Evolutionary conservation across 2,329 filamentous ascomycete species (phyloP), one percentile per base, ranked within the genome.

Genomic region (Phoma herbarum): DNA sequence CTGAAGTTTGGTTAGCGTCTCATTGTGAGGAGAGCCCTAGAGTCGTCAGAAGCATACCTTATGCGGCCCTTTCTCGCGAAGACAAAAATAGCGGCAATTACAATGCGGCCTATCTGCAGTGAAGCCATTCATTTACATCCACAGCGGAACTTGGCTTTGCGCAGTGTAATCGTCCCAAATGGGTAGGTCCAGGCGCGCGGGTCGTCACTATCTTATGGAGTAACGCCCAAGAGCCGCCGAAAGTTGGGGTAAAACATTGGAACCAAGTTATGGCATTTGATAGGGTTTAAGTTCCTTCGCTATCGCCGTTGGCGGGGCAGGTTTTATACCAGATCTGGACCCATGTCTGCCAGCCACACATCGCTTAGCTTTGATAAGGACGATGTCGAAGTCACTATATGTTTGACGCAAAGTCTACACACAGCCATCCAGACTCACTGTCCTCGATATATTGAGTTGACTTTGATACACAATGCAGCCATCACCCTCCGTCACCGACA

Each of bases 131-230:
- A 3, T 20, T 20, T 8, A 20, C 14, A 39, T 4, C 29, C 18
- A 45, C 28, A 20, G 20, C 29, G 28, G 28, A 49, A 6, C 5
- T 35, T 55, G 52, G 9, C 20, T 12, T 28, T 20, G 39, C 22
- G 39, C 37, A 25, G 23, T 33, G 22, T 25, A 45, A 23, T 16
- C 18, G n/a, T 45, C 53, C 45, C 23, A 18, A 56, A 39, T 29
- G n/a, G 53, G 53, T 25, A 50, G 39, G 53, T 50, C 22, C 46
- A 50, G 39, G 44, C 53, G 53, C 29, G 25, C 45, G 46, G 44
- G 45, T 44, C 39, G 53, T 37, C 46, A 39, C 41, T 37, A 39
- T n/a, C 14, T 45, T 23, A 29, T 8, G 45, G 39, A 56, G 28
- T 4, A 39, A 33, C 18, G 46, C 23, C 29, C 20, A 39, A 44